These are phyloP conservation scores for Alternaria arborescens DNA, from an alignment of 2,329 filamentous ascomycete species.

Conservation along the genomic window DNA sequence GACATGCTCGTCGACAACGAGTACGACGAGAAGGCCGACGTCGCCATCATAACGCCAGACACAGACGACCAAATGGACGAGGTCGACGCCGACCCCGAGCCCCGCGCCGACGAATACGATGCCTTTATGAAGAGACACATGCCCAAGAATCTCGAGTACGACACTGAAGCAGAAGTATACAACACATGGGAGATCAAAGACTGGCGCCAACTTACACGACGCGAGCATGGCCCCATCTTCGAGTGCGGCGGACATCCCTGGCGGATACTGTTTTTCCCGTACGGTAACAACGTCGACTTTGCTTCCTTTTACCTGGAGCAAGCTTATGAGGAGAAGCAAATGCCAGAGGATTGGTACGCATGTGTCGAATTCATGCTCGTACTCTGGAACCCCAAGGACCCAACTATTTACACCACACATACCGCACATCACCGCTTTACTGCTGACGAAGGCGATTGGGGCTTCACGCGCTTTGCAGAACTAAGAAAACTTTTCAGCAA, in stretches of 20 bases:
- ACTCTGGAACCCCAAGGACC: slow-evolving; percentile 92
- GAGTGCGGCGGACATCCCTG: slow-evolving; percentile 87
- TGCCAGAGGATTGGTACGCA: slow-evolving; percentile 91
- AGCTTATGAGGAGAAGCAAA: slow-evolving; percentile 78
- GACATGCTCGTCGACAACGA: slow-evolving; percentile 71
- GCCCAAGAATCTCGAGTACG: slow-evolving; percentile 78
- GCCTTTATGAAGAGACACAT: slow-evolving; percentile 86
- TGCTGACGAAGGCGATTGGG: slow-evolving; percentile 96
- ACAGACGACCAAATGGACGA: slow-evolving; percentile 66
- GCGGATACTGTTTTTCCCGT: slow-evolving; percentile 95
- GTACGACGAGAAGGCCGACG: slow-evolving; percentile 68
- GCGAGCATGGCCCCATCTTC: slow-evolving; percentile 88
- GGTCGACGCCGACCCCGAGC: slow-evolving; percentile 62
- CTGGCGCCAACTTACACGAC: slow-evolving; percentile 79
- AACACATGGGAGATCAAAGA: slow-evolving; percentile 88
- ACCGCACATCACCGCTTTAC: slow-evolving; percentile 95
- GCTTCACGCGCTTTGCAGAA: slow-evolving; percentile 96
- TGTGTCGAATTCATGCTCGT: slow-evolving; percentile 96
- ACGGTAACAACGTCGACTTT: slow-evolving; percentile 91
- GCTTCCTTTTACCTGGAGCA: slow-evolving; percentile 97
- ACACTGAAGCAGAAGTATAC: slow-evolving; percentile 76
- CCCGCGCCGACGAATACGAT: slow-evolving; percentile 71
- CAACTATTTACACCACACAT: slow-evolving; percentile 78
- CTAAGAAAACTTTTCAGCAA: slow-evolving; percentile 83
- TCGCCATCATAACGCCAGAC: slow-evolving; percentile 69